Evolutionary conservation across 352 stramenopile species (phyloP), one percentile per base, ranked within the genome.

Genomic region (Phytophthora hibernalis): DNA sequence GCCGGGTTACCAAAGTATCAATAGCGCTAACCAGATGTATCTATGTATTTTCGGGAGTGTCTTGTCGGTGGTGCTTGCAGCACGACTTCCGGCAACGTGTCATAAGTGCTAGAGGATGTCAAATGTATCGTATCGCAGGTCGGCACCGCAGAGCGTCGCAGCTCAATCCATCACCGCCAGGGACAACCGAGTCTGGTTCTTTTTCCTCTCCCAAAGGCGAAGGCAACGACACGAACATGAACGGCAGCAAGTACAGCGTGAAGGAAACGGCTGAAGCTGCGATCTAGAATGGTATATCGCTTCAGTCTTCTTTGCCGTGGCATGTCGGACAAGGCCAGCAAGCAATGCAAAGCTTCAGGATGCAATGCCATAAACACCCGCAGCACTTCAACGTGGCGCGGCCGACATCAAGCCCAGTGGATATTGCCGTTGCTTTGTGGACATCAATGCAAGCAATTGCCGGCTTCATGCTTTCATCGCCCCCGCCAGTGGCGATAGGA

Each of bases 41-140:
- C 44, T 62, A 61, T 71, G 20, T 74, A 74, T 74, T 74, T 74
- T 60, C 48, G 44, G 60, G 24, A 5, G 18, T 28, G 64, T 70
- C 65, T 70, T 59, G 60, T 61, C 60, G 61, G 61, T 33, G 40
- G 42, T 61, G n/a, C 28, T 33, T 37, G 38, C 30, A 31, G 49
- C 33, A n/a, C 45, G 64, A 8, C 42, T 73, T 69, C 59, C 54
- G 45, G 65, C 53, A 74, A 70, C 48, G 48, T 47, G 44, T 30
- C 54, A 69, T 61, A 50, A 74, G 65, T 60, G 44, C 38, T 51
- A 20, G 54, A 65, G 54, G 54, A 18, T 35, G 28, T 33, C 51
- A 56, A n/a, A 40, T 10, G 37, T 1, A 44, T 44, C 8, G 58
- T 68, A 68, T 68, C 52, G 52, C 61, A 62, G 30, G 24, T 5